Conservation (phyloP, 129 eudicot genomes). For the Chrysanthemum lavandulifolium region DNA sequence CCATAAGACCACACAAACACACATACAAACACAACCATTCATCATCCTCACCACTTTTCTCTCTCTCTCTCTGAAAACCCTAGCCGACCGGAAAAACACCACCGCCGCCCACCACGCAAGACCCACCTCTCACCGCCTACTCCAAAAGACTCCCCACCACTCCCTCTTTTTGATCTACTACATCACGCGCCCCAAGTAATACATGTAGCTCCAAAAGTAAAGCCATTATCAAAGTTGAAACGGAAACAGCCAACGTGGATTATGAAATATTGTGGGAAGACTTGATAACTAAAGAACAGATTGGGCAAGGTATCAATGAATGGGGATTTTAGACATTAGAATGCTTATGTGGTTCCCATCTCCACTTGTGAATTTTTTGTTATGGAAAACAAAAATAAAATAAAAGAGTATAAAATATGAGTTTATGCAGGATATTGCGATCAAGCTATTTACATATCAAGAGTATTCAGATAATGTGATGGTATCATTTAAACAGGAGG, state of each 20-base stretch:
- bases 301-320: conserved; percentile 74
- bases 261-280: conserved; percentile 87
- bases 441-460: conserved; percentile 70
- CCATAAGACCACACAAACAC: no score
- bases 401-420: no score
- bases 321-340: not conserved
- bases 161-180: no score
- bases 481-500: conserved; percentile 73
- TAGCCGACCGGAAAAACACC: no score
- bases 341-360: not conserved
- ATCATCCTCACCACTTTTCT: no score
- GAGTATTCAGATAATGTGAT: conserved; percentile 68
- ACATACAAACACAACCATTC: no score
- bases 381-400: no score
- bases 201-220: conserved; percentile 42
- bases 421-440: conserved; percentile 77
- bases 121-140: no score
- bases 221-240: conserved; percentile 54
- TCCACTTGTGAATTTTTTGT: not conserved
- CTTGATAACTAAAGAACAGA: conserved; percentile 66
- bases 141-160: no score
- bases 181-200: no score
- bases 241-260: conserved; percentile 49
- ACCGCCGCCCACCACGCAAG: no score
- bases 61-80: no score